Conservation (phyloP, 371 early-diverging fungal genomes). For the Lichtheimia ornata region DNA sequence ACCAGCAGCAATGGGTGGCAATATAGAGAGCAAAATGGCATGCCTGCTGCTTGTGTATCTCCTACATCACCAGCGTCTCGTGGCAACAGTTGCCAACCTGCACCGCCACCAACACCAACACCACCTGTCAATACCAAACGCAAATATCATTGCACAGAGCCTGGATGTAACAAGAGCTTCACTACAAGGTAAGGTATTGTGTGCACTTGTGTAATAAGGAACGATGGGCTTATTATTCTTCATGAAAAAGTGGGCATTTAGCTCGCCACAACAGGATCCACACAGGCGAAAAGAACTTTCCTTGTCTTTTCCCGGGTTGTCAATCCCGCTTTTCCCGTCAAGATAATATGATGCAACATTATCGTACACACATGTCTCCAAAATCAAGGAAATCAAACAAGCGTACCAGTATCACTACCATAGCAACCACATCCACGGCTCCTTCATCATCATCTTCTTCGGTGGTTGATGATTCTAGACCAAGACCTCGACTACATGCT, state of each 20-base stretch:
- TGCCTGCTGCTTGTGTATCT: background rate
- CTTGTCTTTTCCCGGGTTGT: slow-evolving; percentile 78
- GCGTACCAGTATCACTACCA: background rate
- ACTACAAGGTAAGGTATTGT: slow-evolving; percentile 35
- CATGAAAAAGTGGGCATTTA: slow-evolving; percentile 70
- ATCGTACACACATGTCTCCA: slow-evolving; percentile 75
- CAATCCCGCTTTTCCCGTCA: slow-evolving; percentile 82
- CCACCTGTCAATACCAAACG: slow-evolving; percentile 14
- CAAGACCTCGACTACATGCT: slow-evolving; percentile 41
- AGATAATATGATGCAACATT: slow-evolving; percentile 91
- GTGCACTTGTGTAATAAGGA: slow-evolving; percentile 15
- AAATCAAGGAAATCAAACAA: slow-evolving; percentile 50
- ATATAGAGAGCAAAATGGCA: background rate
- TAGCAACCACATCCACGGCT: background rate
- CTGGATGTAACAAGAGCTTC: slow-evolving; percentile 50
- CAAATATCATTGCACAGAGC: slow-evolving; percentile 44
- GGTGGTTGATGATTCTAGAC: slow-evolving; percentile 28
- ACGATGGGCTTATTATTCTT: slow-evolving; percentile 72
- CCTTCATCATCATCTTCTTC: background rate
- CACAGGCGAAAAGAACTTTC: slow-evolving; percentile 89
- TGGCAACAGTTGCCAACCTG: background rate
- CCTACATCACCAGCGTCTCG: background rate
- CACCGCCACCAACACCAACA: background rate
- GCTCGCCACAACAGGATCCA: slow-evolving; percentile 89
- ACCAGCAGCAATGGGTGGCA: background rate